Conservation (phyloP, 2,329 filamentous ascomycete genomes). For the Colletotrichum sp. region DNA sequence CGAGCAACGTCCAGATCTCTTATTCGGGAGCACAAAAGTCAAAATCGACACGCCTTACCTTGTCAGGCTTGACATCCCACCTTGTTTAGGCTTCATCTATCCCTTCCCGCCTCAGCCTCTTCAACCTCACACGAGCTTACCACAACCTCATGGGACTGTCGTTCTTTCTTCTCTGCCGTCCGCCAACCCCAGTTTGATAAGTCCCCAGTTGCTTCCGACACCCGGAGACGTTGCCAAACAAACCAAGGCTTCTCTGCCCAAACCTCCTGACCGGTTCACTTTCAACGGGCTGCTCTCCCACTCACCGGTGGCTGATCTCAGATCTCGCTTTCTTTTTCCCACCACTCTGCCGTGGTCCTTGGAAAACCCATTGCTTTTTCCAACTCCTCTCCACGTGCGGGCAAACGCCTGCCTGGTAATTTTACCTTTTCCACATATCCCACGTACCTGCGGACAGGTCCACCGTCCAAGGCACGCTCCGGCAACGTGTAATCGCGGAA, state of each 20-base stretch:
- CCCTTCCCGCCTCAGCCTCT: constrained; percentile 12
- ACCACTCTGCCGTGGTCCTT: not conserved
- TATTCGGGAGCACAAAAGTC: constrained; percentile 19
- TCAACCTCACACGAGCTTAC: not conserved
- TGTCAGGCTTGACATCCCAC: constrained; percentile 18
- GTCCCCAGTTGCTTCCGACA: not conserved
- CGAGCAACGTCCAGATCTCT: constrained; percentile 20
- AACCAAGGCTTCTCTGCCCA: not conserved
- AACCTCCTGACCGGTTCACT: not conserved
- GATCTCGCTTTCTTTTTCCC: not conserved
- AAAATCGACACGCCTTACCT: constrained; percentile 18
- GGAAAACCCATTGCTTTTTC: not conserved
- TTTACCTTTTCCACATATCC: not conserved
- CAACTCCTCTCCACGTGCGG: not conserved
- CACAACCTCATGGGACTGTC: not conserved
- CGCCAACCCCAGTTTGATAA: not conserved
- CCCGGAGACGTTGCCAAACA: not conserved
- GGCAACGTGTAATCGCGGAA: not conserved
- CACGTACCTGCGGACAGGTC: not conserved
- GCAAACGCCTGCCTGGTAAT: not conserved
- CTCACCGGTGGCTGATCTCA: not conserved
- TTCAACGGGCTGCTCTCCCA: not conserved
- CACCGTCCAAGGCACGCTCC: not conserved
- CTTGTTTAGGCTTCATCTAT: not conserved
- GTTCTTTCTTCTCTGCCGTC: not conserved